phyloP scores from a whole-genome alignment of 2,329 filamentous ascomycete species.

The Fusarium annulatum region DNA sequence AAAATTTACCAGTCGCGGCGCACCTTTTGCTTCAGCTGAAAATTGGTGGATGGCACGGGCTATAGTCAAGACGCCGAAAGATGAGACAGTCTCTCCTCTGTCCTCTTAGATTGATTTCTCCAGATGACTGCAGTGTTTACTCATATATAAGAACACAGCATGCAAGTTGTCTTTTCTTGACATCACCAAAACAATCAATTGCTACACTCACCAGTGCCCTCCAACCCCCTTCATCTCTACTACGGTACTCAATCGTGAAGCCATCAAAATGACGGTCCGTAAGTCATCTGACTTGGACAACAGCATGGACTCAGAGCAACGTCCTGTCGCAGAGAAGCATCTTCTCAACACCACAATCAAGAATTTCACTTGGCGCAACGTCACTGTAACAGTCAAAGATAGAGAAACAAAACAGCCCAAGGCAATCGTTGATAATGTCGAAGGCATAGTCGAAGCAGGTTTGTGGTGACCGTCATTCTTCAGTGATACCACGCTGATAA shows the following conservation, averaged over 20 bases:
- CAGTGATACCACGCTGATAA: not conserved
- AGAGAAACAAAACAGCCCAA: conserved; percentile 71
- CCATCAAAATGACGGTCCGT: conserved; percentile 7
- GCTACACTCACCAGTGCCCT: too few relatives aligned
- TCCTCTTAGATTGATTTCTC: not conserved
- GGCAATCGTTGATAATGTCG: conserved; percentile 70
- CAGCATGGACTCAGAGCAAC: conserved; percentile 41
- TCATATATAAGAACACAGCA: not conserved
- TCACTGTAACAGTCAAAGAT: conserved; percentile 80
- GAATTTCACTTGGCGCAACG: conserved; percentile 72
- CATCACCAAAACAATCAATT: not conserved
- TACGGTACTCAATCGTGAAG: not conserved
- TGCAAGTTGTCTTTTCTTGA: not conserved
- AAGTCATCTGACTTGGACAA: conserved; percentile 5
- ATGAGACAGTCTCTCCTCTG: not conserved
- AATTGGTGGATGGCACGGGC: not conserved
- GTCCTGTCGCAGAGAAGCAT: conserved; percentile 56
- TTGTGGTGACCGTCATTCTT: conserved; percentile 2
- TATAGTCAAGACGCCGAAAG: conserved; percentile 24
- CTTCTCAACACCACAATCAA: conserved; percentile 72
- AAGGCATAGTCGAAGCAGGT: conserved; percentile 74
- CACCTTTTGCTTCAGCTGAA: not conserved
- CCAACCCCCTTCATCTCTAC: not conserved
- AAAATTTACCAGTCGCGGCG: not conserved
- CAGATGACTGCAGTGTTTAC: too few relatives aligned